phyloP scores from a whole-genome alignment of 2,329 filamentous ascomycete genomes.

The Ceratocystis smalleyi region DNA sequence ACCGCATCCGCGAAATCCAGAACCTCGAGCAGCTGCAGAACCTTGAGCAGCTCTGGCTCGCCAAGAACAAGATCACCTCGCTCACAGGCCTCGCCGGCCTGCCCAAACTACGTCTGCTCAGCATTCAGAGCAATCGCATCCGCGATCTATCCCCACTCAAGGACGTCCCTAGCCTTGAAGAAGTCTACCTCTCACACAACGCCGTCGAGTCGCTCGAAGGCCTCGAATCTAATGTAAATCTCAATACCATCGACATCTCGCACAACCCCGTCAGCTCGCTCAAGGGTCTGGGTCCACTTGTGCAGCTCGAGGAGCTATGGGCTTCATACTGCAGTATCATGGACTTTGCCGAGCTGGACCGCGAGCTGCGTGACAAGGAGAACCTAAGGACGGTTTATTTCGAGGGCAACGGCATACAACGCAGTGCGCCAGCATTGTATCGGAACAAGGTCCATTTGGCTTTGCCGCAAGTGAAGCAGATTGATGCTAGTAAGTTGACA shows the following conservation, averaged over 20 bases:
- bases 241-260: slow-evolving; percentile 74
- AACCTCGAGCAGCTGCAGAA: slow-evolving; percentile 63
- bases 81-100: slow-evolving; percentile 62
- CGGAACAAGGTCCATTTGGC: slow-evolving; percentile 84
- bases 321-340: slow-evolving; percentile 72
- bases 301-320: slow-evolving; percentile 78
- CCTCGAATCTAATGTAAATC: slow-evolving; percentile 46
- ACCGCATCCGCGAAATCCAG: slow-evolving; percentile 76
- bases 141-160: slow-evolving; percentile 59
- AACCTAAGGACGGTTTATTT: slow-evolving; percentile 83
- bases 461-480: slow-evolving; percentile 76
- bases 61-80: slow-evolving; percentile 89
- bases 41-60: slow-evolving; percentile 83
- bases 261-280: slow-evolving; percentile 72
- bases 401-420: slow-evolving; percentile 83
- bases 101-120: slow-evolving; percentile 68
- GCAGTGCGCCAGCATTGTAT: slow-evolving; percentile 65
- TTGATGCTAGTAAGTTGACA: slow-evolving; percentile 77
- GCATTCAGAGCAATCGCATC: slow-evolving; percentile 90
- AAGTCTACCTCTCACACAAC: slow-evolving; percentile 94
- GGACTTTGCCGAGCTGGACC: slow-evolving; percentile 72
- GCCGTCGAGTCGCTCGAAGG: slow-evolving; percentile 63
- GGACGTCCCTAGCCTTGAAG: slow-evolving; percentile 62
- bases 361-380: slow-evolving; percentile 61
- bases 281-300: slow-evolving; percentile 51